Evolutionary conservation across 179 eudicot genomes (phyloP).

Genomic region (Carnegiea gigantea): DNA sequence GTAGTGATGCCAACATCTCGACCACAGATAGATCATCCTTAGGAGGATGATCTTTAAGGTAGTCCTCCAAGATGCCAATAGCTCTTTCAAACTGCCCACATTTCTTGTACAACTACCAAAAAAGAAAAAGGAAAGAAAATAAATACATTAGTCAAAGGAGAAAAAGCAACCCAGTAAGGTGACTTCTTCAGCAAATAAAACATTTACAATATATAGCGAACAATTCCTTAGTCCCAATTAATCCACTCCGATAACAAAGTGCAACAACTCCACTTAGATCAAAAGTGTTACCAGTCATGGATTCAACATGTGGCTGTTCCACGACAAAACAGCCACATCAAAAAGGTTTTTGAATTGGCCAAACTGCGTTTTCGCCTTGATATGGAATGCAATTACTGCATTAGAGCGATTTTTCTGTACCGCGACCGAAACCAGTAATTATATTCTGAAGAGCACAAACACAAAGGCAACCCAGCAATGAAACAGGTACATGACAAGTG

Average conservation of each 20-base stretch:
- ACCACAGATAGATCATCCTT: constrained; percentile 57
- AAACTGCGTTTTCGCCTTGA: too few relatives aligned
- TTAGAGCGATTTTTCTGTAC: too few relatives aligned
- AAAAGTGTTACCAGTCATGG: neutral
- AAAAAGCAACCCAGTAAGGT: too few relatives aligned
- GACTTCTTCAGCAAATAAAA: too few relatives aligned
- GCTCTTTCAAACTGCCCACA: constrained; percentile 58
- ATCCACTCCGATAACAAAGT: neutral
- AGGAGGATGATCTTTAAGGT: constrained; percentile 50
- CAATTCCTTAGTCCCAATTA: neutral
- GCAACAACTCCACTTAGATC: neutral
- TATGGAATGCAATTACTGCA: too few relatives aligned
- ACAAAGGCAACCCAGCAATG: neutral
- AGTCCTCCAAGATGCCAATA: constrained; percentile 55
- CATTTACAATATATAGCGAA: neutral
- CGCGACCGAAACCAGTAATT: too few relatives aligned
- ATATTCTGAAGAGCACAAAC: neutral
- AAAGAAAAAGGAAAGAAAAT: constrained; percentile 11
- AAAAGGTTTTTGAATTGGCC: too few relatives aligned
- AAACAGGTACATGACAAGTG: neutral
- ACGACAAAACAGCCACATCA: too few relatives aligned
- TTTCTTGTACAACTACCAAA: constrained; percentile 60
- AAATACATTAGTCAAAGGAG: neutral
- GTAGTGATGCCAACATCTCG: constrained; percentile 54
- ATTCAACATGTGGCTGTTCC: too few relatives aligned